Evolutionary conservation across 2,329 filamentous ascomycete species (phyloP).

Genomic region (Pseudocercospora pini-densiflorae): DNA sequence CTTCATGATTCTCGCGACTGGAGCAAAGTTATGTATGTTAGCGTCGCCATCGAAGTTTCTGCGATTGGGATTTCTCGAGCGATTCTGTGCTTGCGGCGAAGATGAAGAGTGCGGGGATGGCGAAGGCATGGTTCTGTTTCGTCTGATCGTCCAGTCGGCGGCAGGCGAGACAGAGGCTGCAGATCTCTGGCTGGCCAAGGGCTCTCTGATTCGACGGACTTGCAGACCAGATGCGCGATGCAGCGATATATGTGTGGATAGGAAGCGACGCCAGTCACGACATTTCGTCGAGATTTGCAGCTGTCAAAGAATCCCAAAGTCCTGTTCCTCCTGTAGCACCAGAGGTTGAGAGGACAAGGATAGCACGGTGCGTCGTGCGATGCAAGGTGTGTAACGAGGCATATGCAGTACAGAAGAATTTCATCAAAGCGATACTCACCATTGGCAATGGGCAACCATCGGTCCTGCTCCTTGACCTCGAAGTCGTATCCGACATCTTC

Average conservation of each 20-base stretch:
- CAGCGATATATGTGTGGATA: constrained; percentile 43
- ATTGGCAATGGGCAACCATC: constrained; percentile 99
- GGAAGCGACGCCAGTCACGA: constrained; percentile 34
- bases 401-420: constrained; percentile 25
- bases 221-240: constrained; percentile 54
- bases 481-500: constrained; percentile 77
- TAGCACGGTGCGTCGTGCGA: constrained; percentile 30
- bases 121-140: constrained; percentile 48
- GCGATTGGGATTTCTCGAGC: constrained; percentile 36
- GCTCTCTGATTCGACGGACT: constrained; percentile 52
- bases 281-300: constrained; percentile 37
- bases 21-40: constrained; percentile 92
- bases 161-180: constrained; percentile 38
- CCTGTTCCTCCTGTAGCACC: constrained; percentile 13
- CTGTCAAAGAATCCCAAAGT: constrained; percentile 32
- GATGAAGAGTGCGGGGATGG: constrained; percentile 42
- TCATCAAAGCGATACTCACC: constrained; percentile 68
- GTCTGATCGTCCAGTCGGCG: constrained; percentile 37
- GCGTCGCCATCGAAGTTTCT: constrained; percentile 66
- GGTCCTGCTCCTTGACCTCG: constrained; percentile 99
- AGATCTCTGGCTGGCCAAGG: constrained; percentile 40
- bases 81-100: constrained; percentile 33
- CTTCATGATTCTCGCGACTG: constrained; percentile 99
- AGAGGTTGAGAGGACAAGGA: constrained; percentile 34
- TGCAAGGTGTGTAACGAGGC: constrained; percentile 31